These are phyloP conservation scores for Acorus gramineus DNA, from an alignment of 106 monocot genomes.

Conservation along the genomic window DNA sequence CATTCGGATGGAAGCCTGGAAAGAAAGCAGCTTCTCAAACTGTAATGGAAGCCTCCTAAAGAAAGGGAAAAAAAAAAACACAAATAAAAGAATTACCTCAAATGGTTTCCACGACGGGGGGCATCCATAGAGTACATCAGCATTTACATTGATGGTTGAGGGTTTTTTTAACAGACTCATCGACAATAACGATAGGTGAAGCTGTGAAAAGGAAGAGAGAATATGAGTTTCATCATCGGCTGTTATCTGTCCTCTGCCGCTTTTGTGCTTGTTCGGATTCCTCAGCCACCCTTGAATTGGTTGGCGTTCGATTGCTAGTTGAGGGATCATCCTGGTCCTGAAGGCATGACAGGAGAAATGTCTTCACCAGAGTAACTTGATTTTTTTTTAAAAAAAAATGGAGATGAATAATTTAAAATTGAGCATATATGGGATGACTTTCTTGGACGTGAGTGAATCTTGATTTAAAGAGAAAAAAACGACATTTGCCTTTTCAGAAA, in stretches of 20 bases:
- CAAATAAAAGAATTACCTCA: background rate
- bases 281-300: constrained; percentile 14
- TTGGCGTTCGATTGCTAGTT: constrained; percentile 21
- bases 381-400: too few species aligned
- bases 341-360: constrained; percentile 3
- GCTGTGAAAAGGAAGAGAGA: too few species aligned
- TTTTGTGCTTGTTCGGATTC: constrained; percentile 29
- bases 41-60: background rate
- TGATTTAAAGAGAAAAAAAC: too few species aligned
- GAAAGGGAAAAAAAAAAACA: background rate
- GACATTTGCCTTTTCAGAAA: too few species aligned
- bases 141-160: background rate
- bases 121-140: background rate
- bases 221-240: background rate
- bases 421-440: too few species aligned
- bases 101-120: too few species aligned
- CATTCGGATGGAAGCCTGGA: constrained; percentile 7
- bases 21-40: constrained; percentile 17
- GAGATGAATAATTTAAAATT: too few species aligned
- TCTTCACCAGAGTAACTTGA: too few species aligned
- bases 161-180: too few species aligned
- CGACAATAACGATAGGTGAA: too few species aligned
- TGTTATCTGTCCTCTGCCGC: constrained; percentile 24
- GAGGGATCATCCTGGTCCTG: constrained; percentile 24
- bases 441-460: too few species aligned